Evolutionary conservation across 1,284 basidiomycete species (phyloP).

Genomic region (Microbotryum violaceum): DNA sequence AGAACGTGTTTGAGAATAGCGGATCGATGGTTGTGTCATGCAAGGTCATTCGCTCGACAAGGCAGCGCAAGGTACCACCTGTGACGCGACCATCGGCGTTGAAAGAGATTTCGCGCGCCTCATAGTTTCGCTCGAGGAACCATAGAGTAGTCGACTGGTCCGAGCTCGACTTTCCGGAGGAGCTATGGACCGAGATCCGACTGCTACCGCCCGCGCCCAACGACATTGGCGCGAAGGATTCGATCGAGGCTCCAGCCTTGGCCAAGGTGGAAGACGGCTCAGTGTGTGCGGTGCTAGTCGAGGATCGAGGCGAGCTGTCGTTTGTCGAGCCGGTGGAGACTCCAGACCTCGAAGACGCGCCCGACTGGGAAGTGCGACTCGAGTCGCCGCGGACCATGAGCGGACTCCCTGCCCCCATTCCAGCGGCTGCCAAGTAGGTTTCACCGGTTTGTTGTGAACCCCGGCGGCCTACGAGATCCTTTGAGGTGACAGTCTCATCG

Average conservation of each 20-base stretch:
- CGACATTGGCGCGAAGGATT: background rate
- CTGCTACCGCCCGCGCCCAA: background rate
- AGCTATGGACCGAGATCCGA: background rate
- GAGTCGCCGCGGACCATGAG: conserved; percentile 25
- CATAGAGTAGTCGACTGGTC: conserved; percentile 33
- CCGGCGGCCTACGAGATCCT: too few relatives aligned
- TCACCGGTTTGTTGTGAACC: too few relatives aligned
- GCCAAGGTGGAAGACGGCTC: conserved; percentile 7
- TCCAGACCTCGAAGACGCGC: conserved; percentile 8
- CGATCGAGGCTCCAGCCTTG: background rate
- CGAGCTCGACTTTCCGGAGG: background rate
- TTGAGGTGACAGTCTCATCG: too few relatives aligned
- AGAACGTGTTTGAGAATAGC: conserved; percentile 79
- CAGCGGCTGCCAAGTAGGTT: too few relatives aligned
- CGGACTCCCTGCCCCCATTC: background rate
- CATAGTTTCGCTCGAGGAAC: conserved; percentile 55
- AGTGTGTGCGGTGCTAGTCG: conserved; percentile 12
- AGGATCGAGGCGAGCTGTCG: conserved; percentile 10
- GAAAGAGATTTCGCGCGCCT: conserved; percentile 74
- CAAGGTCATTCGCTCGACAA: conserved; percentile 95
- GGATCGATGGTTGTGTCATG: conserved; percentile 75
- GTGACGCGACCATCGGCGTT: conserved; percentile 83
- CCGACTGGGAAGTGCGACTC: conserved; percentile 20
- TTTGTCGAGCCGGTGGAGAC: conserved; percentile 14
- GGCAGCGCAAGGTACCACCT: conserved; percentile 76